These are phyloP conservation scores for Madurella mycetomatis DNA, from an alignment of 2,329 filamentous ascomycete species.

Conservation along the genomic window DNA sequence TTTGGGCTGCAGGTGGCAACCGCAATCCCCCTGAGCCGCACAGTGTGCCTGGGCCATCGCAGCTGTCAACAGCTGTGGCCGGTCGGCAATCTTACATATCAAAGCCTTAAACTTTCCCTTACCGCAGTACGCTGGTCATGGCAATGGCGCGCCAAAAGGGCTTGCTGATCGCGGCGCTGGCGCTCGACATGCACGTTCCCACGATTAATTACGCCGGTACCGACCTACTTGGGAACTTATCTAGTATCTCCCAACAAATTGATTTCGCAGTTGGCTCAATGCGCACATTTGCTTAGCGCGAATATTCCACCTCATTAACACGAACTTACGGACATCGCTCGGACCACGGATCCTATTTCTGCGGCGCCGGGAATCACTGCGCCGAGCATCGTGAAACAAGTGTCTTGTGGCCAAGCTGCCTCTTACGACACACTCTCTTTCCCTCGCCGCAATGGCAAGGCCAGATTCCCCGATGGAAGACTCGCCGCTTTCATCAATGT, in stretches of 20 bases:
- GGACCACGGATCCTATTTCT: neutral
- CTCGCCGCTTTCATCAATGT: conserved; percentile 46
- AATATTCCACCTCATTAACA: neutral
- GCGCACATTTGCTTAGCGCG: neutral
- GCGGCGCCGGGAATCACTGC: neutral
- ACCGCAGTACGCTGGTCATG: neutral
- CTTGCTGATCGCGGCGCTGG: neutral
- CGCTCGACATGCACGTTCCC: neutral
- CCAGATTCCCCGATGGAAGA: conserved; percentile 37
- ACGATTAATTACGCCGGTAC: neutral
- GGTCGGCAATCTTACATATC: neutral
- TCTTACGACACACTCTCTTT: neutral
- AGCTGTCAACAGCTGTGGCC: neutral
- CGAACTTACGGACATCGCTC: neutral
- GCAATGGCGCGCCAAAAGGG: neutral
- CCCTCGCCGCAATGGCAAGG: conserved; percentile 21
- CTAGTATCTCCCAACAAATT: neutral
- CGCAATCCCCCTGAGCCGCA: neutral
- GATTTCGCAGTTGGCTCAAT: neutral
- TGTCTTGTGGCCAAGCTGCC: neutral
- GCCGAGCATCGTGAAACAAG: too few relatives aligned
- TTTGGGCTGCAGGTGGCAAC: conserved; percentile 15
- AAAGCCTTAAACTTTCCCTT: neutral
- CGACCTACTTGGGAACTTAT: neutral
- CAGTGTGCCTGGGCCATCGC: neutral